Evolutionary conservation across 2,329 filamentous ascomycete genomes (phyloP), one percentile per base, ranked within the genome.

Genomic region (Exserohilum turcica): DNA sequence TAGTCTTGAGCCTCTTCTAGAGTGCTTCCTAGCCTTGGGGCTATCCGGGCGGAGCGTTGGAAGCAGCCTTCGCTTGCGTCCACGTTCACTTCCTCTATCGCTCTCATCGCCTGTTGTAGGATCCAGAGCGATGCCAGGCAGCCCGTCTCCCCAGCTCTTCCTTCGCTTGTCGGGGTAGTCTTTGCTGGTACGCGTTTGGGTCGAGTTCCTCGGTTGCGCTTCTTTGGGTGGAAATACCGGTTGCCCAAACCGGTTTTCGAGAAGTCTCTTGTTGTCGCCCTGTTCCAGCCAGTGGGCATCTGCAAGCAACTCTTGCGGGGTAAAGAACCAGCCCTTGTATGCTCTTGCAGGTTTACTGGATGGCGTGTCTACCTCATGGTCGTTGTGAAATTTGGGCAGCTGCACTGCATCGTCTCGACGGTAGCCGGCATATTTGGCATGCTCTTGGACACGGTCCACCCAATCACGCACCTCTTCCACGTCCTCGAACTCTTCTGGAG

Each of bases 261-360:
- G 88, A 24, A 92, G 79, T 46, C 82, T 82, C 71, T 92, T 95
- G 74, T 97, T 92, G 52, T 87, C 80, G 28, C 84, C 85, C 65
- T 92, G 86, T 71, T 97, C 91, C 18, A 95, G 77, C 94, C 94
- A 99, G 67, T 92, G 91, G 1, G 89, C 82, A 77, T 99, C 94
- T 4, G 92, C 92, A 40, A 97, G 79, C 73, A 97, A 82, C 70
- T 97, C 92, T 50, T 90, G 87, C 0, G 93, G 90, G 38, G 89
- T 85, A 15, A 92, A 85, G 33, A 85, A 82, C 94, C 94, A 97
- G 67, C 96, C 92, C 19, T 92, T 86, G 54, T 90, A 85, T 1
- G 89, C 87, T 43, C 91, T 84, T 50, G 86, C 86, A 3, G 84
- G 78, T 56, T 91, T 91, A 10, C 79, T 77, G 2, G 56, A 51